A percentile compares a stretch with the other conserved stretches of the same genome.
Evolutionary conservation across 1,139 yeast genomes (phyloP).

Genomic region (Taphrina deformans): DNA sequence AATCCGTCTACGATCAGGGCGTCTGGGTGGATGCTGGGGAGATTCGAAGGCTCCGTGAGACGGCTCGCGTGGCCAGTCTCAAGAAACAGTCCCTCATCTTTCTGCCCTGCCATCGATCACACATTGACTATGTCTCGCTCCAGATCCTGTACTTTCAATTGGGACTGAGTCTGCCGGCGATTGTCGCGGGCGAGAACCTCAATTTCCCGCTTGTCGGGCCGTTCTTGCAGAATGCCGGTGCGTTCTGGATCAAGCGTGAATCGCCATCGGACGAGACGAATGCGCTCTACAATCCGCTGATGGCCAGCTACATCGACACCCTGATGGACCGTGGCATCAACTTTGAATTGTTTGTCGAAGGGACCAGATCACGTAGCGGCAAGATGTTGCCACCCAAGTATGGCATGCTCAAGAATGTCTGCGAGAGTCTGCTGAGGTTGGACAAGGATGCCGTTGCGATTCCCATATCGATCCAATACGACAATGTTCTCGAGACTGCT

Average conservation of each 20-base stretch:
- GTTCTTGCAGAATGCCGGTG: slow-evolving; percentile 48
- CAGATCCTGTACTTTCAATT: slow-evolving; percentile 60
- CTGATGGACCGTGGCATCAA: slow-evolving; percentile 55
- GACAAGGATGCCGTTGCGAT: slow-evolving; percentile 56
- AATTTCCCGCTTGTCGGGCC: slow-evolving; percentile 63
- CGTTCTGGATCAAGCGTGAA: slow-evolving; percentile 50
- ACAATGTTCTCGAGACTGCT: slow-evolving; percentile 66
- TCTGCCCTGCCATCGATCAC: slow-evolving; percentile 61
- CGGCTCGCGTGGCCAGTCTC: slow-evolving; percentile 46
- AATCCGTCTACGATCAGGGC: slow-evolving; percentile 51
- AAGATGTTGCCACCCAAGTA: slow-evolving; percentile 64
- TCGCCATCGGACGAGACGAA: slow-evolving; percentile 51
- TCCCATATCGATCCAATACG: slow-evolving; percentile 64
- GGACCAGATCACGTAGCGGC: slow-evolving; percentile 67
- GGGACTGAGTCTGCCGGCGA: slow-evolving; percentile 60
- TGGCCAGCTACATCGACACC: slow-evolving; percentile 58
- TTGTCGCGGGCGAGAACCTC: slow-evolving; percentile 69
- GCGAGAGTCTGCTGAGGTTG: slow-evolving; percentile 42
- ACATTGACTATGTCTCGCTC: slow-evolving; percentile 63
- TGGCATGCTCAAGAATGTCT: slow-evolving; percentile 59
- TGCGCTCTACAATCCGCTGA: slow-evolving; percentile 54
- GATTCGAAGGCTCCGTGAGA: slow-evolving; percentile 44
- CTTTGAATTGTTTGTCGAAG: slow-evolving; percentile 66
- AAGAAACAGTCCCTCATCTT: slow-evolving; percentile 48
- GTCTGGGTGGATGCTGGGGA: slow-evolving; percentile 48